Conservation (phyloP, 2,329 filamentous ascomycete genomes). For the Diaporthe batatas region DNA sequence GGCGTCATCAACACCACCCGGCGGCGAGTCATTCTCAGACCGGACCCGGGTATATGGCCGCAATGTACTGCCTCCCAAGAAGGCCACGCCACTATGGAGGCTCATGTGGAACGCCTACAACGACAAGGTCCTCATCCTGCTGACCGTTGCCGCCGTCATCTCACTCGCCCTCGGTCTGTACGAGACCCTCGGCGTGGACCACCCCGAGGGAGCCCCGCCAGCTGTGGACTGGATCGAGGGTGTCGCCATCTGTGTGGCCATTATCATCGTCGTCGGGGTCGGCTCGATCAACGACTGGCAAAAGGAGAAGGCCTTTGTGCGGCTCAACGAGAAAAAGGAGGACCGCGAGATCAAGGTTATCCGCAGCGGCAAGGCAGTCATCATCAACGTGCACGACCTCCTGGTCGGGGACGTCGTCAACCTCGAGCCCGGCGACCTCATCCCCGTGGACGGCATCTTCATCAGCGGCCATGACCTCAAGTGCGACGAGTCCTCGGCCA, state of each 20-base stretch:
- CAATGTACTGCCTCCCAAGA: conserved; percentile 72
- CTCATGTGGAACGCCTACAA: conserved; percentile 79
- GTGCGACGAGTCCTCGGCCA: conserved; percentile 78
- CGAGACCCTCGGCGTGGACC: conserved; percentile 67
- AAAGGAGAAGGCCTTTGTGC: conserved; percentile 72
- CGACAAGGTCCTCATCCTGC: conserved; percentile 78
- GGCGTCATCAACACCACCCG: conserved; percentile 28
- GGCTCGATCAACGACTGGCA: conserved; percentile 74
- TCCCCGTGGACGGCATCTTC: conserved; percentile 76
- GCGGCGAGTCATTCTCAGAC: conserved; percentile 56
- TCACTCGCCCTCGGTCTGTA: conserved; percentile 79
- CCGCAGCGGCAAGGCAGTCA: conserved; percentile 72
- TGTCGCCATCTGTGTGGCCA: conserved; percentile 72
- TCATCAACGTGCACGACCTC: conserved; percentile 73
- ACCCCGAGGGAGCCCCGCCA: conserved; percentile 54
- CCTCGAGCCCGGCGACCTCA: conserved; percentile 76
- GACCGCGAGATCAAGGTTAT: conserved; percentile 73
- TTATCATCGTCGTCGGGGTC: conserved; percentile 71
- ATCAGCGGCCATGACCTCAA: conserved; percentile 74
- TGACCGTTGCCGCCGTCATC: conserved; percentile 76
- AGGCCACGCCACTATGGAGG: conserved; percentile 68
- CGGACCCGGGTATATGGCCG: conserved; percentile 71
- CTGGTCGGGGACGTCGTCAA: conserved; percentile 76
- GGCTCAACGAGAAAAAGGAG: conserved; percentile 70
- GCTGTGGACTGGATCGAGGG: conserved; percentile 74